phyloP scores from a whole-genome alignment of 2,329 filamentous ascomycete genomes.

The Neofusicoccum sp. region DNA sequence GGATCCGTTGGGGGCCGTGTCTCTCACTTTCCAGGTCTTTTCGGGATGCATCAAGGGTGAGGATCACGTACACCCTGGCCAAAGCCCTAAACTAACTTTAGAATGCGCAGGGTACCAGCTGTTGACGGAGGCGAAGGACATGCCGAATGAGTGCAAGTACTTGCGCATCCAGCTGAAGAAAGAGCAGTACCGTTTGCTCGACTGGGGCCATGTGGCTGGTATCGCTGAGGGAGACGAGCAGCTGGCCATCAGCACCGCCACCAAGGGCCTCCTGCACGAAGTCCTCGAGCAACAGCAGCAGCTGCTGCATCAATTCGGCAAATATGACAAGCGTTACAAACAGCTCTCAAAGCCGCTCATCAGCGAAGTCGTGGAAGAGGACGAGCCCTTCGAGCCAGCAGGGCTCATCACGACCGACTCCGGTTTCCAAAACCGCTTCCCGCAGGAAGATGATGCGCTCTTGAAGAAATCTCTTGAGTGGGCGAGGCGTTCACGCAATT shows the following conservation, averaged over 20 bases:
- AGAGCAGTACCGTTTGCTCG: constrained; percentile 41
- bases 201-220: constrained; percentile 40
- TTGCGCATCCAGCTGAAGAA: constrained; percentile 41
- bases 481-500: constrained; percentile 31
- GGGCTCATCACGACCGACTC: background rate
- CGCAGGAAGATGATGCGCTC: constrained; percentile 30
- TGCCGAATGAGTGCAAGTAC: constrained; percentile 35
- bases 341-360: constrained; percentile 34
- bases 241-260: constrained; percentile 35
- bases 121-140: constrained; percentile 39
- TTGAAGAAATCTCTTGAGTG: constrained; percentile 35
- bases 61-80: background rate
- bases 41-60: constrained; percentile 39
- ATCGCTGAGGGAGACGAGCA: constrained; percentile 38
- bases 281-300: constrained; percentile 39
- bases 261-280: constrained; percentile 38
- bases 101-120: constrained; percentile 37
- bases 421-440: constrained; percentile 32
- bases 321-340: constrained; percentile 35
- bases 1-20: constrained; percentile 31
- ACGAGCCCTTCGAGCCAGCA: constrained; percentile 21
- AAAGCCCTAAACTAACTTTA: background rate
- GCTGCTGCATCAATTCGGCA: constrained; percentile 36
- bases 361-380: constrained; percentile 29
- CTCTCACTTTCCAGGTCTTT: constrained; percentile 40